Evolutionary conservation across 192 early-diverging fungal species (phyloP).

Genomic region (Spizellomyces punctatus): DNA sequence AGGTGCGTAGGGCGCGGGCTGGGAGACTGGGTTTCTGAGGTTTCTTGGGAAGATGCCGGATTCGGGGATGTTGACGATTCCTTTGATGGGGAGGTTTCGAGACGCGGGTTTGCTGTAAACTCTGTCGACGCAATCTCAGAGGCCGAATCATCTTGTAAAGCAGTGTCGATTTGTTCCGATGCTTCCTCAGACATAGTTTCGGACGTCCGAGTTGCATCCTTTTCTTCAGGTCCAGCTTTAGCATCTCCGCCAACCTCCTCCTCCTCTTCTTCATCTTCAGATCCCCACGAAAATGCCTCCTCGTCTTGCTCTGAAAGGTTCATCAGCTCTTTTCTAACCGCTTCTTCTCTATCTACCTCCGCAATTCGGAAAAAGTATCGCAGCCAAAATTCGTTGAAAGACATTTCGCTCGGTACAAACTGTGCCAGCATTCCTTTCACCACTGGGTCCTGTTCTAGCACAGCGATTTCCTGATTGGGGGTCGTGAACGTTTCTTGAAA

Average conservation of each 20-base stretch:
- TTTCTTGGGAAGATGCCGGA: no score
- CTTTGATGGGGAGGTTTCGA: slow-evolving; percentile 1
- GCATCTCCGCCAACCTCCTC: not conserved
- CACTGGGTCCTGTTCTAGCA: slow-evolving; percentile 25
- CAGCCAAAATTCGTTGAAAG: slow-evolving; percentile 45
- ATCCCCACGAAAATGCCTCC: slow-evolving; percentile 31
- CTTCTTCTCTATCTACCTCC: slow-evolving; percentile 48
- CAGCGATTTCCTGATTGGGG: not conserved
- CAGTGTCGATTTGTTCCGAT: slow-evolving; percentile 15
- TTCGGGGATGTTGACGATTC: not conserved
- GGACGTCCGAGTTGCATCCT: slow-evolving; percentile 23
- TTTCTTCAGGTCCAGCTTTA: not conserved
- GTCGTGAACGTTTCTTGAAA: slow-evolving; percentile 31
- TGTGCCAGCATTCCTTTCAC: slow-evolving; percentile 21
- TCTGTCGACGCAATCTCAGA: not conserved
- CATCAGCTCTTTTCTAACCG: slow-evolving; percentile 35
- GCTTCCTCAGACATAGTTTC: slow-evolving; percentile 33
- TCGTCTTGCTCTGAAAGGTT: slow-evolving; percentile 26
- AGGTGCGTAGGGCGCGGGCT: not conserved
- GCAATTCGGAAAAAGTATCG: slow-evolving; percentile 46
- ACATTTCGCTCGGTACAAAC: slow-evolving; percentile 32
- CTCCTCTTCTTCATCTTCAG: slow-evolving; percentile 35
- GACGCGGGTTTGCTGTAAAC: not conserved
- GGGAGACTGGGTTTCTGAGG: not conserved
- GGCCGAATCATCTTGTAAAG: not conserved